Base-by-base conservation (phyloP, 2,329 filamentous ascomycete genomes). In the Trichophyton schoenleinii region DNA sequence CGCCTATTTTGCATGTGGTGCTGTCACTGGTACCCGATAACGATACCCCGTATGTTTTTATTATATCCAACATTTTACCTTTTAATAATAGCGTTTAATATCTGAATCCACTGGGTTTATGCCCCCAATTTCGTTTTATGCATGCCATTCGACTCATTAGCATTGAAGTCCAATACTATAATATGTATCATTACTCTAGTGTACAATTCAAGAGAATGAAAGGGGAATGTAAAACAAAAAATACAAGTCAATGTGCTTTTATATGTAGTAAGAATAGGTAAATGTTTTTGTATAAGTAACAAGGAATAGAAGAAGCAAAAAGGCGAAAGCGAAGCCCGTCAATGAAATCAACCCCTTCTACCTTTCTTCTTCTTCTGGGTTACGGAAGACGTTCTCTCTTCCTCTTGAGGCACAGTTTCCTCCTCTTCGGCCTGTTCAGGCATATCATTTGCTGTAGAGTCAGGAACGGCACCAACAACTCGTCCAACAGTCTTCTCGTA, bases 401-500 rank as follows among this genome's bases (percentile, higher is more conserved):
- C 34, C 44, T n/a, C 42, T 20, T 46, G 42, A 46, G 42, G 9
- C 34, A 44, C 44, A 22, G 9, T 55, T 42, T 31, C 20, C n/a
- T 60, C 59, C 46, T 70, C 68, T 48, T 61, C 64, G 20, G 52
- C 53, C 11, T 67, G 64, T n/a, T 66, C 62, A 48, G 63, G 62
- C 25, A 61, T 58, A 31, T 71, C 68, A 13, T 68, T 68, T 4
- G 64, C 63, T 22, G 38, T 9, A 9, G 31, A 61, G 22, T 44
- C 58, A 9, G 64, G 64, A 5, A 2, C 36, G 1, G 69, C 59
- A 36, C 67, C 68, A n/a, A 70, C 59, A 13, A 73, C 44, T 13
- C 67, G 67, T 42, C 71, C 70, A 44, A 73, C 63, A 41, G 69
- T 68, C 62, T 78, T 77, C 60, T 74, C 79, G 77, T 87, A 94